These are phyloP conservation scores for Aquanectria penicillioides DNA, from an alignment of 2,329 filamentous ascomycete species.

Conservation along the genomic window DNA sequence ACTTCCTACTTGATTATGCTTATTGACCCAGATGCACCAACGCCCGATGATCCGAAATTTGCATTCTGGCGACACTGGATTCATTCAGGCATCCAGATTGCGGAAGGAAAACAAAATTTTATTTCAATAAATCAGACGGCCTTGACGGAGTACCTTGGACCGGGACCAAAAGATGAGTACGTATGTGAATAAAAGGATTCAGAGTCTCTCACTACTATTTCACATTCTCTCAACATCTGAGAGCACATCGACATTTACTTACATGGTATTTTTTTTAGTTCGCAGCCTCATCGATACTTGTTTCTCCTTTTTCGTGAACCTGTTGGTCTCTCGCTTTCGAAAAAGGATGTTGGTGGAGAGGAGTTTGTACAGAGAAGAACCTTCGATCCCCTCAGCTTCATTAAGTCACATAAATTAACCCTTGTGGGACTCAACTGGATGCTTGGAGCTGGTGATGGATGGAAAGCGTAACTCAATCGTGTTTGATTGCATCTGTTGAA, in stretches of 20 bases:
- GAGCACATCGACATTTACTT: neutral
- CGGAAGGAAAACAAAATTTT: conserved; percentile 29
- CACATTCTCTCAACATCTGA: neutral
- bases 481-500: too few species aligned
- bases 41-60: conserved; percentile 64
- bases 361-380: conserved; percentile 57
- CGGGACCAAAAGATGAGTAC: conserved; percentile 58
- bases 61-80: conserved; percentile 67
- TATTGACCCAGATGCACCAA: conserved; percentile 65
- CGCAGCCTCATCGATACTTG: conserved; percentile 58
- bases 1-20: conserved; percentile 58
- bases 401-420: conserved; percentile 48
- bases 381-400: conserved; percentile 53
- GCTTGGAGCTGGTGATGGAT: conserved; percentile 56
- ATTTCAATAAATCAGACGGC: conserved; percentile 45
- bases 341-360: conserved; percentile 57
- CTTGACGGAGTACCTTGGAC: conserved; percentile 55
- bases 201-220: neutral
- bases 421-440: conserved; percentile 59
- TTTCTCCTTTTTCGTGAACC: conserved; percentile 58
- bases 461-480: too few species aligned
- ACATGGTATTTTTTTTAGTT: conserved; percentile 41
- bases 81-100: conserved; percentile 49
- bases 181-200: conserved; percentile 24
- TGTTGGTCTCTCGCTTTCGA: conserved; percentile 44